Percentiles rank a stretch among this genome's conserved stretches.
Evolutionary conservation across 805 yeast genomes (phyloP).

Genomic region (Starmerella geochares): DNA sequence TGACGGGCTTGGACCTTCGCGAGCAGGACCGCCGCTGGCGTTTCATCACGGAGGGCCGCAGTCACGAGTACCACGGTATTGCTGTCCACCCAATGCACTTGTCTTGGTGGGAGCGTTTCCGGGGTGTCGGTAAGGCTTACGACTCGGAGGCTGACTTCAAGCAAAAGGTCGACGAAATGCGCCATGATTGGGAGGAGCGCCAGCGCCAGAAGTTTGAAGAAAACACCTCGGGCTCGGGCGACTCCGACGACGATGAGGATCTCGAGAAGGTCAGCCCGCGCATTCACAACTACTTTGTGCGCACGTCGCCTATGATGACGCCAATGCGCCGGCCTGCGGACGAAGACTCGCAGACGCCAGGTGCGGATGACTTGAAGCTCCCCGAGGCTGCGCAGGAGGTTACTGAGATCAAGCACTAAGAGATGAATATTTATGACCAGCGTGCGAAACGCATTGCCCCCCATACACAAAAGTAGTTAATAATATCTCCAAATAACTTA

Average conservation of each 20-base stretch:
- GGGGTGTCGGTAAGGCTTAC: constrained; percentile 32
- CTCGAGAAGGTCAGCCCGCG: constrained; percentile 27
- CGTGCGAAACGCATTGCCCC: no score
- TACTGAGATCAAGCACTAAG: not conserved
- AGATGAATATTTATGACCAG: no score
- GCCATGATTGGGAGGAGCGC: constrained; percentile 32
- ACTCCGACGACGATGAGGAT: constrained; percentile 20
- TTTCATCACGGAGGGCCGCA: constrained; percentile 31
- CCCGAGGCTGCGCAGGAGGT: constrained; percentile 28
- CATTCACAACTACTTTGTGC: constrained; percentile 32
- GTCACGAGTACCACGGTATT: constrained; percentile 33
- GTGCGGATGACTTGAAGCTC: constrained; percentile 28
- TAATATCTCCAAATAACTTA: not conserved
- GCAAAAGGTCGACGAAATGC: constrained; percentile 33
- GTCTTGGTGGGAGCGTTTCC: constrained; percentile 32
- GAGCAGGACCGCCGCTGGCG: constrained; percentile 35
- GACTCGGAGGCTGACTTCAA: constrained; percentile 34
- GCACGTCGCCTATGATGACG: constrained; percentile 31
- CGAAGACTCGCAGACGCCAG: constrained; percentile 10
- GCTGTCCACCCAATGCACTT: constrained; percentile 33
- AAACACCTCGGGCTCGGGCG: constrained; percentile 12
- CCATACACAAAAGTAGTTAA: not conserved
- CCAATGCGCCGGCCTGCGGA: constrained; percentile 23
- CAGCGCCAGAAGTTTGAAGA: constrained; percentile 29
- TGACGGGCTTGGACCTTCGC: constrained; percentile 33